These are phyloP conservation scores for Candida parachauliodes DNA, from an alignment of 805 yeast species.

Conservation along the genomic window DNA sequence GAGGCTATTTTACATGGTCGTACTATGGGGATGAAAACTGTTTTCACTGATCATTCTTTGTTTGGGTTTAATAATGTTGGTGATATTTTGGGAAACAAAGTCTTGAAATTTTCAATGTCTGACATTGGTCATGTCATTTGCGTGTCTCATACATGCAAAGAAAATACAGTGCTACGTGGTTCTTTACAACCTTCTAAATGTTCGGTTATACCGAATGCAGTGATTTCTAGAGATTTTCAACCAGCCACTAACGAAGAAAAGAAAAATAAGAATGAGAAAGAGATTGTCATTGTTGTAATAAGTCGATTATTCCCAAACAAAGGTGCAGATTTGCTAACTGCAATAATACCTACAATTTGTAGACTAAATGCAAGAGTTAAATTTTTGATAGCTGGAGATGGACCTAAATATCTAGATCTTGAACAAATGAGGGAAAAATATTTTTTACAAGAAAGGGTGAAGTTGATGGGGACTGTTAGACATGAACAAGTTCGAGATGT, in stretches of 20 bases:
- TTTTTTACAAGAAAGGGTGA: slow-evolving; percentile 83
- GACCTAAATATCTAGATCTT: slow-evolving; percentile 89
- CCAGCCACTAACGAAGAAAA: slow-evolving; percentile 12
- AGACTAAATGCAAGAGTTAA: slow-evolving; percentile 55
- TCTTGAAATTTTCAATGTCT: slow-evolving; percentile 74
- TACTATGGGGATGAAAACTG: slow-evolving; percentile 88
- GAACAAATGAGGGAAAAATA: slow-evolving; percentile 92
- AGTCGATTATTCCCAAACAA: slow-evolving; percentile 92
- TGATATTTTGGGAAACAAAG: slow-evolving; percentile 80
- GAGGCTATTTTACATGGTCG: slow-evolving; percentile 91
- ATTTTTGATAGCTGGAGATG: slow-evolving; percentile 92
- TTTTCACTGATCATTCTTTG: slow-evolving; percentile 92
- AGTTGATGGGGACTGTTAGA: slow-evolving; percentile 77
- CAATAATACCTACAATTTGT: slow-evolving; percentile 83
- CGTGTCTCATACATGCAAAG: slow-evolving; percentile 95
- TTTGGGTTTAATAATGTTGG: slow-evolving; percentile 90
- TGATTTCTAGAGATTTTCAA: slow-evolving; percentile 72
- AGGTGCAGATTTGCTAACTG: slow-evolving; percentile 86
- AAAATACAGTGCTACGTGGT: slow-evolving; percentile 88
- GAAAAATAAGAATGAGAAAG: slow-evolving; percentile 15
- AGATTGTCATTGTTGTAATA: slow-evolving; percentile 83
- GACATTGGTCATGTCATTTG: slow-evolving; percentile 94
- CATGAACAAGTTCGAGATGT: slow-evolving; percentile 93
- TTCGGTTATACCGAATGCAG: slow-evolving; percentile 95
- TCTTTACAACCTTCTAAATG: slow-evolving; percentile 72